Evolutionary conservation across 164 flowering plant genomes (phyloP).

Genomic region (Umbellularia californica): DNA sequence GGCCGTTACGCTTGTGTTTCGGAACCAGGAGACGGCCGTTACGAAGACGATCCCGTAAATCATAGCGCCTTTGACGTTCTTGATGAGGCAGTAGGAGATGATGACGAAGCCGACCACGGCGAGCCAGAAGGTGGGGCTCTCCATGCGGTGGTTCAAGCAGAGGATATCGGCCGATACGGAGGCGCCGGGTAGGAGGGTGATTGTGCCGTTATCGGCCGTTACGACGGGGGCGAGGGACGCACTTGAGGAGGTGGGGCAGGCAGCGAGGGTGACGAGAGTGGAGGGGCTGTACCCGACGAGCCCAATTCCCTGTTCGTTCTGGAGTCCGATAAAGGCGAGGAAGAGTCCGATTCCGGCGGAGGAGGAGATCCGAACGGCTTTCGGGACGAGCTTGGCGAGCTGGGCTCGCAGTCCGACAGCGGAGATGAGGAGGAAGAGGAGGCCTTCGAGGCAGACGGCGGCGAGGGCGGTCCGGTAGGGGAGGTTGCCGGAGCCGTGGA

Average conservation of each 20-base stretch:
- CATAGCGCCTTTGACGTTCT: conserved; percentile 79
- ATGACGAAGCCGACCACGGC: conserved; percentile 73
- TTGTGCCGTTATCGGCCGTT: conserved; percentile 53
- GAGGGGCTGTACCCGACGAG: conserved; percentile 65
- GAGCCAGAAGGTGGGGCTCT: conserved; percentile 87
- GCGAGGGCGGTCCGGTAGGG: conserved; percentile 58
- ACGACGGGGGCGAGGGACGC: conserved; percentile 63
- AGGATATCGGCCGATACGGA: conserved; percentile 51
- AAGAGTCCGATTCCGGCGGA: conserved; percentile 88
- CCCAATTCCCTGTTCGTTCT: conserved; percentile 75
- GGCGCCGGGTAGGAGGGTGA: conserved; percentile 51
- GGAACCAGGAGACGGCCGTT: conserved; percentile 87
- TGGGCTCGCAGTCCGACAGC: conserved; percentile 66
- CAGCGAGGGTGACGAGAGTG: conserved; percentile 73
- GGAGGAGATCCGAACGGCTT: conserved; percentile 70
- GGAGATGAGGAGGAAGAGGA: conserved; percentile 60
- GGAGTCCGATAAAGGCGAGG: conserved; percentile 85
- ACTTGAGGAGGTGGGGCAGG: conserved; percentile 55
- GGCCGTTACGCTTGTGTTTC: conserved; percentile 64
- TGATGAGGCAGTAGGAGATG: conserved; percentile 64
- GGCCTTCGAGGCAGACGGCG: conserved; percentile 72
- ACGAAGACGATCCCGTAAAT: conserved; percentile 87
- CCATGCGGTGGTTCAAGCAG: conserved; percentile 62
- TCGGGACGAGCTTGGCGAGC: conserved; percentile 71
- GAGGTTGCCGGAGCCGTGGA: conserved; percentile 75